Evolutionary conservation across 495 filamentous ascomycete genomes (phyloP), one percentile per base, ranked within the genome.

Genomic region (Penicillium turbatum): DNA sequence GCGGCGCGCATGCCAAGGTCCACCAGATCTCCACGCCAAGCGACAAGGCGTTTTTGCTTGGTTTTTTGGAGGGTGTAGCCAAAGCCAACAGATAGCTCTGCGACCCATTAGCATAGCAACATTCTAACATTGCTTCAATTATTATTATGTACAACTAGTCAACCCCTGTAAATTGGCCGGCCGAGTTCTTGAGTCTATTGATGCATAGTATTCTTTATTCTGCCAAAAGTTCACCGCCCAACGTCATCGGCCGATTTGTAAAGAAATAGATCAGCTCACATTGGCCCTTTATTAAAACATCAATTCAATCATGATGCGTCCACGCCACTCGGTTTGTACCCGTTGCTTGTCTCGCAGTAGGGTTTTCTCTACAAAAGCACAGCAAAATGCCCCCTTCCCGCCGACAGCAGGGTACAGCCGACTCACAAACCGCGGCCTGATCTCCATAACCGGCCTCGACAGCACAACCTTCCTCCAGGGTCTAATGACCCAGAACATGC

Each of bases 391-490:
- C 2, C 44, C 60, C 6, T 32, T 58, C 21, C 72, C 75, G 16
- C 72, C 74, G 15, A 12, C 49, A 34, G 52, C 72, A n/a, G 76
- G 72, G 13, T 78, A 72, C 60, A 66, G 74, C 48, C 69, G 68
- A 34, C 75, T 97, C 60, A 70, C 80, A 32, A 82, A 85, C 61
- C 88, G 93, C 24, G 80, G 82, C 24, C 78, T 98, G 30, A 83
- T 98, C 59, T 84, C 83, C 48, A 71, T 97, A 46, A 79, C 83
- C 40, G 93, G 93, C 39, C 69, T 71, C 43, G 93, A 97, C 65
- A 85, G 88, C 35, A 74, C 87, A 7, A 84, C 85, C 36, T 97
- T 86, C 74, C 83, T 98, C 11, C 92, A 97, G 71, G 92, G 91
- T 50, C 76, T 93, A 42, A 83, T 89, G 40, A 95, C 92, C 0